These are phyloP conservation scores for Taiwanofungus camphoratus DNA, from an alignment of 1,284 basidiomycete species.

Conservation along the genomic window DNA sequence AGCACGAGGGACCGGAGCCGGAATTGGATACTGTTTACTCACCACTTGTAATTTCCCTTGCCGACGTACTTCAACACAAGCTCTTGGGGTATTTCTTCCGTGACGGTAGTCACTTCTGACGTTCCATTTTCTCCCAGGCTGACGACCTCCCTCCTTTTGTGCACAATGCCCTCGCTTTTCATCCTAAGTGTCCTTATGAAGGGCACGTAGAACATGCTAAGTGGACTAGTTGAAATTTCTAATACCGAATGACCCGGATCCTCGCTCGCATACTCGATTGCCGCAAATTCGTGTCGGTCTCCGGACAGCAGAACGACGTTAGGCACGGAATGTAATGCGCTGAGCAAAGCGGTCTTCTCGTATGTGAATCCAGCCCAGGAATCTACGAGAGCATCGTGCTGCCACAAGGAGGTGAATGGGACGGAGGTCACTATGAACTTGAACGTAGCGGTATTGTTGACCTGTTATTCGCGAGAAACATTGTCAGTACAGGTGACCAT, in stretches of 20 bases:
- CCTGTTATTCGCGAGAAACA: slow-evolving; percentile 29
- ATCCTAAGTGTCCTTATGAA: slow-evolving; percentile 44
- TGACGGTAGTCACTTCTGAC: slow-evolving; percentile 14
- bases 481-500: neutral
- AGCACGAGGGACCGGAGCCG: neutral
- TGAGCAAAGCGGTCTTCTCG: slow-evolving; percentile 58
- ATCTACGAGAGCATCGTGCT: slow-evolving; percentile 58
- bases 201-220: slow-evolving; percentile 73
- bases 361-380: slow-evolving; percentile 68
- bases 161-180: slow-evolving; percentile 38
- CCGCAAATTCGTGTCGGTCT: slow-evolving; percentile 80
- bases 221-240: slow-evolving; percentile 60
- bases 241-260: slow-evolving; percentile 33
- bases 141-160: slow-evolving; percentile 27
- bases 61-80: slow-evolving; percentile 60
- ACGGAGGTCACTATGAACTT: slow-evolving; percentile 79
- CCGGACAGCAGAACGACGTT: slow-evolving; percentile 68
- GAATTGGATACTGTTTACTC: slow-evolving; percentile 8
- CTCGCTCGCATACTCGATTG: slow-evolving; percentile 52
- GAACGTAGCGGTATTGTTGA: slow-evolving; percentile 73
- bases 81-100: slow-evolving; percentile 49
- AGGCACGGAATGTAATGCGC: slow-evolving; percentile 59
- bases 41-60: slow-evolving; percentile 63
- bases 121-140: slow-evolving; percentile 16
- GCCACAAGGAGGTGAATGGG: slow-evolving; percentile 77